Conservation (phyloP, 345 rosid species). For the Theobroma cacao region DNA sequence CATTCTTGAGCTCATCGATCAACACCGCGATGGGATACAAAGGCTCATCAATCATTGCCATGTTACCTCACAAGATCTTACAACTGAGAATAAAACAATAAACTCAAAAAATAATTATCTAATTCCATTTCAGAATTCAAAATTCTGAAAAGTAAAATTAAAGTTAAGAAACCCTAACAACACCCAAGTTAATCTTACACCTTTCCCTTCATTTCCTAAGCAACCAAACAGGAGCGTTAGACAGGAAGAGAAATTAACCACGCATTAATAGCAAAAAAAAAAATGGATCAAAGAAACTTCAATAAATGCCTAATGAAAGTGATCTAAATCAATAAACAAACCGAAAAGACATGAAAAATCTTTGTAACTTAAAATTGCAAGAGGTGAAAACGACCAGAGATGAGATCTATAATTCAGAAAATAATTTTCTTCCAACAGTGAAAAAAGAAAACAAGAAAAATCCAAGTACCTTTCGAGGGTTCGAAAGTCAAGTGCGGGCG, state of each 20-base stretch:
- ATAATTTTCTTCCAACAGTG: neutral
- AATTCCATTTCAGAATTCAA: neutral
- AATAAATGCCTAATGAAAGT: neutral
- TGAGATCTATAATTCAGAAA: slow-evolving; percentile 7
- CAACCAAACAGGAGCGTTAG: neutral
- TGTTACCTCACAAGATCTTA: slow-evolving; percentile 25
- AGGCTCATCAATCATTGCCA: slow-evolving; percentile 75
- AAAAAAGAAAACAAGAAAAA: too few relatives aligned
- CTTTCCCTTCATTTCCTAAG: slow-evolving; percentile 2
- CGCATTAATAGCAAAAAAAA: neutral
- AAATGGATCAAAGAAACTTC: neutral
- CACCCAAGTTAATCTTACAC: neutral
- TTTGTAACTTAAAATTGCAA: neutral
- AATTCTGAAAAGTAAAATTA: neutral
- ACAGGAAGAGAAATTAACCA: neutral
- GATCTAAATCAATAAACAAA: neutral
- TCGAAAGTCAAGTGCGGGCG: neutral
- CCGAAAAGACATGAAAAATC: neutral
- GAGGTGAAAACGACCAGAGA: neutral
- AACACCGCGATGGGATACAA: slow-evolving; percentile 75
- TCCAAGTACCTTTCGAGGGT: neutral
- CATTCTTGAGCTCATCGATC: slow-evolving; percentile 75
- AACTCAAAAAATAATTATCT: neutral
- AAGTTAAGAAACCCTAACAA: neutral
- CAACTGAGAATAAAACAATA: neutral